phyloP scores from a whole-genome alignment of 331 rosid species.

The Quercus lobata region DNA sequence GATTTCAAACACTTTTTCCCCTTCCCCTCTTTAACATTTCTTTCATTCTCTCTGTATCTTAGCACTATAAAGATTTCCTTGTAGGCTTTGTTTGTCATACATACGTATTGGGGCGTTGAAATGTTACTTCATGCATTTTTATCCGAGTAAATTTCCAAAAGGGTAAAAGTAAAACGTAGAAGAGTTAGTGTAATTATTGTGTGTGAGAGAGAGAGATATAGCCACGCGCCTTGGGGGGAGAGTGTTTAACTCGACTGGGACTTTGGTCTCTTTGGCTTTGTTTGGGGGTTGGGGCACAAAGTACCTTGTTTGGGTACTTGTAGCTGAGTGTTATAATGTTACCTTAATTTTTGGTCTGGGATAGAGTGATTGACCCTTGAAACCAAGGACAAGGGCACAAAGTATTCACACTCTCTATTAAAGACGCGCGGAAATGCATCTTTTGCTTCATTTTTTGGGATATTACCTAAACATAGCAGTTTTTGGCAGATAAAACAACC shows the following conservation, averaged over 20 bases:
- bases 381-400: neutral
- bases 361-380: neutral
- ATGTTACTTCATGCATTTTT: constrained; percentile 21
- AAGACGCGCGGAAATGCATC: neutral
- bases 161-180: neutral
- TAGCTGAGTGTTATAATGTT: neutral
- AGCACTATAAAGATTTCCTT: neutral
- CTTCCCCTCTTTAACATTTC: neutral
- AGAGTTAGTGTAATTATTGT: neutral
- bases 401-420: neutral
- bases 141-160: neutral
- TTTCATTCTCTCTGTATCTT: neutral
- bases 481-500: constrained; percentile 3
- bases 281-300: no score
- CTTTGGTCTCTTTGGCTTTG: neutral
- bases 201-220: neutral
- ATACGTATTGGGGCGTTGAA: neutral
- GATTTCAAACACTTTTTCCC: neutral
- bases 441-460: neutral
- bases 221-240: neutral
- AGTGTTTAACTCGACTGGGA: neutral
- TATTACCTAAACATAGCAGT: neutral
- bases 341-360: neutral
- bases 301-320: constrained; percentile 14
- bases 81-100: constrained; percentile 1